phyloP scores from a whole-genome alignment of 1,284 basidiomycete genomes.

The Phenoliferia sp. region DNA sequence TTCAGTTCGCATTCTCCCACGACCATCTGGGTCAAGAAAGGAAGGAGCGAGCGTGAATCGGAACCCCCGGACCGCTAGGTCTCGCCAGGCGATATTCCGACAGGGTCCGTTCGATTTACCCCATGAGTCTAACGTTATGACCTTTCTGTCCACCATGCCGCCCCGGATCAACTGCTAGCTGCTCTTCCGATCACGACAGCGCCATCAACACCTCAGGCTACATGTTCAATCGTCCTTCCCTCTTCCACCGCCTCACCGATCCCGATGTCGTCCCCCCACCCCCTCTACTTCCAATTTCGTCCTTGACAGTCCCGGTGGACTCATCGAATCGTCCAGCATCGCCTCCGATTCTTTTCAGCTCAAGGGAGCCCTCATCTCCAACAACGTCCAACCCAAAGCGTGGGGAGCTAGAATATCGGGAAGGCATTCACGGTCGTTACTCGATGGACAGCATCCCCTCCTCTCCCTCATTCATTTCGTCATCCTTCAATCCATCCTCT shows the following conservation, averaged over 20 bases:
- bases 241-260: not conserved
- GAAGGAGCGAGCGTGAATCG: no score
- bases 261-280: not conserved
- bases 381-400: not conserved
- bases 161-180: not conserved
- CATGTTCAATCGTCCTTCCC: not conserved
- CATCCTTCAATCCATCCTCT: not conserved
- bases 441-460: not conserved
- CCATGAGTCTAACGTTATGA: no score
- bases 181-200: not conserved
- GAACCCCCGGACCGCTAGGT: no score
- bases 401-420: not conserved
- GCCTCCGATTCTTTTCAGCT: not conserved
- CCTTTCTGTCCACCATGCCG: no score
- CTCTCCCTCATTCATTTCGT: not conserved
- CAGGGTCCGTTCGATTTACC: no score
- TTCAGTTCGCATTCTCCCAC: no score
- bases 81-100: no score
- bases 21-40: no score
- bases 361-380: not conserved
- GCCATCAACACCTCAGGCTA: no score
- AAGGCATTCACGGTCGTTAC: not conserved
- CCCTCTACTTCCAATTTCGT: not conserved
- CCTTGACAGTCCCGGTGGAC: not conserved
- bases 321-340: not conserved